phyloP scores from a whole-genome alignment of 495 filamentous ascomycete genomes.

The Penicillium turbatum region DNA sequence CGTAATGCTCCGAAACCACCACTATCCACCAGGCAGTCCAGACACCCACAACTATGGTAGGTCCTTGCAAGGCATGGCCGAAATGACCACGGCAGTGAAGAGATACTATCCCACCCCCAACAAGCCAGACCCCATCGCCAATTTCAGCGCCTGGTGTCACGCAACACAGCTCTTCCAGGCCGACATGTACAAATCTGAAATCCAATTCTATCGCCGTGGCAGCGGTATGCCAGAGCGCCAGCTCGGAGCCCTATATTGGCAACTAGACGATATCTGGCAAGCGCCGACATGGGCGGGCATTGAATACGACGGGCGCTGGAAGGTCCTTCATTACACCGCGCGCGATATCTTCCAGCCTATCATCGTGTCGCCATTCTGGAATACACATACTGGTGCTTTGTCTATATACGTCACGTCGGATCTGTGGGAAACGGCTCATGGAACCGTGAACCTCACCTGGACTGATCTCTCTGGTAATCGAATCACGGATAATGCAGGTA shows the following conservation, averaged over 20 bases:
- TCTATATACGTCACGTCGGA: slow-evolving; percentile 55
- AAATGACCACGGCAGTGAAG: slow-evolving; percentile 61
- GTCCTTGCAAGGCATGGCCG: slow-evolving; percentile 47
- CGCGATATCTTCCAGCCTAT: slow-evolving; percentile 59
- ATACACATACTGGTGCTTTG: slow-evolving; percentile 50
- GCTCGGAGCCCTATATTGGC: slow-evolving; percentile 64
- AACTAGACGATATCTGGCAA: slow-evolving; percentile 67
- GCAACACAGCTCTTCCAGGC: slow-evolving; percentile 67
- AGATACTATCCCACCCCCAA: slow-evolving; percentile 60
- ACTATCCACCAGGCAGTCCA: slow-evolving; percentile 51
- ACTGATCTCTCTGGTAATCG: slow-evolving; percentile 36
- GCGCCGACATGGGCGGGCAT: slow-evolving; percentile 64
- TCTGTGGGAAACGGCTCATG: slow-evolving; percentile 35
- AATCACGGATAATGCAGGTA: slow-evolving; percentile 29
- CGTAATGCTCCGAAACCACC: slow-evolving; percentile 60
- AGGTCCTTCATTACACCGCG: slow-evolving; percentile 57
- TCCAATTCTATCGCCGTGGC: slow-evolving; percentile 62
- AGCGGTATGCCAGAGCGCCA: slow-evolving; percentile 57
- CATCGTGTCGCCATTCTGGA: slow-evolving; percentile 60
- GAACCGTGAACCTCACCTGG: slow-evolving; percentile 38
- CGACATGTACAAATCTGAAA: slow-evolving; percentile 60
- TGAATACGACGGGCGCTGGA: slow-evolving; percentile 63
- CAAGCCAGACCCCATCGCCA: slow-evolving; percentile 52
- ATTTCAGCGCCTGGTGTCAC: slow-evolving; percentile 67
- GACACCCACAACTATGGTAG: slow-evolving; percentile 40